A percentile compares a stretch with the other conserved stretches of the same genome.
Evolutionary conservation across 1,284 basidiomycete species (phyloP).

Genomic region (Schizophyllum amplum): DNA sequence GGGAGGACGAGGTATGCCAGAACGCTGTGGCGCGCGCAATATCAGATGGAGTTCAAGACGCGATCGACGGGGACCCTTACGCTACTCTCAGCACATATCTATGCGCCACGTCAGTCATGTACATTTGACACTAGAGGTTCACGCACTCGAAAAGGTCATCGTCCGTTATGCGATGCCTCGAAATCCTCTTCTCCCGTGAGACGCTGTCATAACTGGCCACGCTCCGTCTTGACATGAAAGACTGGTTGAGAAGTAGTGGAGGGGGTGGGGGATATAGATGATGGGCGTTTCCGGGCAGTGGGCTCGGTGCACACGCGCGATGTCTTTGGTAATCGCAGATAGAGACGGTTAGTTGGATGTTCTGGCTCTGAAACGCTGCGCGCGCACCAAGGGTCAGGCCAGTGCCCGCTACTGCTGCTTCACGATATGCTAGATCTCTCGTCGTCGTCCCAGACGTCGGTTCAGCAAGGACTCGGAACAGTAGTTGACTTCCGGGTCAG

Average conservation of each 20-base stretch:
- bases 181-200: slow-evolving; percentile 59
- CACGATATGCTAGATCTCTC: too few species aligned
- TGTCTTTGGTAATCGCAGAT: too few species aligned
- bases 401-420: too few species aligned
- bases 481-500: too few species aligned
- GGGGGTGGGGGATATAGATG: neutral
- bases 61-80: slow-evolving; percentile 35
- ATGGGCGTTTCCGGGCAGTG: neutral
- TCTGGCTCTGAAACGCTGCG: neutral
- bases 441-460: too few species aligned
- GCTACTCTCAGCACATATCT: slow-evolving; percentile 75
- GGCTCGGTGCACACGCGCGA: too few species aligned
- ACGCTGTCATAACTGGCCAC: slow-evolving; percentile 41
- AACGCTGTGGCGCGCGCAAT: slow-evolving; percentile 34
- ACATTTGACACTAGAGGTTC: slow-evolving; percentile 6
- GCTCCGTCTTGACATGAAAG: slow-evolving; percentile 56
- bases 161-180: slow-evolving; percentile 69
- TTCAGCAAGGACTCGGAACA: too few species aligned
- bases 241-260: neutral
- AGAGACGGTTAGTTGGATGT: neutral
- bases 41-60: slow-evolving; percentile 10
- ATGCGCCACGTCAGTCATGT: slow-evolving; percentile 7
- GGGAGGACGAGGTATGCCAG: slow-evolving; percentile 63
- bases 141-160: slow-evolving; percentile 73
- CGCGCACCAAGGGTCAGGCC: neutral